These are phyloP conservation scores for Claviceps citrina DNA, from an alignment of 2,329 filamentous ascomycete genomes.

Conservation along the genomic window DNA sequence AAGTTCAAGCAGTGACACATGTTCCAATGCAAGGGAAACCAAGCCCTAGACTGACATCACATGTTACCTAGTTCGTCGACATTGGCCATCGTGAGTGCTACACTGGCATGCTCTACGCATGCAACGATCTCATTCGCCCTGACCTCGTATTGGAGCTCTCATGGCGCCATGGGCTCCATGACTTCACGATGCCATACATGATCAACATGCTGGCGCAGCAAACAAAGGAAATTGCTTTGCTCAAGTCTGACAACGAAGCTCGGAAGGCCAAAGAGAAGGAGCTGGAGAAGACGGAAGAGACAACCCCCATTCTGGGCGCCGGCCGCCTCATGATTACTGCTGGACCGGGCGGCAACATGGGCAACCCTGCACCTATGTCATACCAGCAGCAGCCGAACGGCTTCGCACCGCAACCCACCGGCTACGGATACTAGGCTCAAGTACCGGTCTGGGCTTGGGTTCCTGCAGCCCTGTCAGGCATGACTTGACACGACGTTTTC, in stretches of 20 bases:
- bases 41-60: slow-evolving; percentile 13
- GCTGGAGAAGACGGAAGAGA: slow-evolving; percentile 75
- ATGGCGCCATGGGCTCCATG: slow-evolving; percentile 84
- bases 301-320: slow-evolving; percentile 79
- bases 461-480: slow-evolving; percentile 4
- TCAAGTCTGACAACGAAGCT: slow-evolving; percentile 94
- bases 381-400: slow-evolving; percentile 68
- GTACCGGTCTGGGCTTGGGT: slow-evolving; percentile 15
- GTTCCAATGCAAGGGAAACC: neutral
- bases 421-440: slow-evolving; percentile 44
- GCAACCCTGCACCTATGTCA: slow-evolving; percentile 45
- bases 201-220: slow-evolving; percentile 95
- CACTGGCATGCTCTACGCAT: slow-evolving; percentile 98
- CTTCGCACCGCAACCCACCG: slow-evolving; percentile 77
- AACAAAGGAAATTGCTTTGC: slow-evolving; percentile 63
- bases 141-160: slow-evolving; percentile 91
- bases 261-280: slow-evolving; percentile 62
- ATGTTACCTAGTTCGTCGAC: slow-evolving; percentile 65
- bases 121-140: slow-evolving; percentile 90
- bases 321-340: slow-evolving; percentile 91
- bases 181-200: slow-evolving; percentile 99
- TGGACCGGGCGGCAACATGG: slow-evolving; percentile 47
- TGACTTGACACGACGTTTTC: neutral
- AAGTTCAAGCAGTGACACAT: slow-evolving; percentile 32
- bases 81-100: slow-evolving; percentile 98